Evolutionary conservation across 1,284 basidiomycete species (phyloP).

Genomic region (Cryptococcus depauperatus): DNA sequence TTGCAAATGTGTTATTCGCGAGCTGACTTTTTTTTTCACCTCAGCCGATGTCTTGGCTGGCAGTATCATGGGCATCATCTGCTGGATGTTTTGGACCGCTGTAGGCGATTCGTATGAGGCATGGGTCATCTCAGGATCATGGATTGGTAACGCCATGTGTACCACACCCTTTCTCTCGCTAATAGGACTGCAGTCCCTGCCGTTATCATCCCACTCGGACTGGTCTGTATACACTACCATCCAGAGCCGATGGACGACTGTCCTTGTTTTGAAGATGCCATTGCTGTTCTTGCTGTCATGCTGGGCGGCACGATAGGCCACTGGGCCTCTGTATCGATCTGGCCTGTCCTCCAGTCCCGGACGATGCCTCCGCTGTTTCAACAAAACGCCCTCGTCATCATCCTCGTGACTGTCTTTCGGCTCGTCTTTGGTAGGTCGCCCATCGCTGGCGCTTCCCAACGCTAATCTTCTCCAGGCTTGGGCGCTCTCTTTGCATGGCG

Average conservation of each 20-base stretch:
- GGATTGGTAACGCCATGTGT: slow-evolving; percentile 45
- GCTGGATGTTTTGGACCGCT: slow-evolving; percentile 56
- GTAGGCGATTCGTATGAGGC: slow-evolving; percentile 37
- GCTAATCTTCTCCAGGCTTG: too few relatives aligned
- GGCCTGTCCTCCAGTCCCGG: background rate
- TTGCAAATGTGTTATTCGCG: too few relatives aligned
- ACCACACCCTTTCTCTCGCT: background rate
- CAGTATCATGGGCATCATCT: slow-evolving; percentile 55
- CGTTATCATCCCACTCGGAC: slow-evolving; percentile 55
- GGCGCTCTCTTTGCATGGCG: slow-evolving; percentile 70
- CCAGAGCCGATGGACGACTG: slow-evolving; percentile 92
- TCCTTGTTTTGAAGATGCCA: slow-evolving; percentile 96
- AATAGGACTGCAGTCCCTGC: slow-evolving; percentile 53
- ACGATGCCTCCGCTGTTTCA: background rate
- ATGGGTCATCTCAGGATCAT: slow-evolving; percentile 52
- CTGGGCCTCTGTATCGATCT: slow-evolving; percentile 47
- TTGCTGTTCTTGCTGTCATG: slow-evolving; percentile 79
- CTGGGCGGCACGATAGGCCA: slow-evolving; percentile 64
- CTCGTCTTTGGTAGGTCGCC: slow-evolving; percentile 47
- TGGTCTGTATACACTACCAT: slow-evolving; percentile 75
- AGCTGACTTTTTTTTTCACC: too few relatives aligned
- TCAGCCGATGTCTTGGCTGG: slow-evolving; percentile 63
- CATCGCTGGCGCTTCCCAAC: too few relatives aligned
- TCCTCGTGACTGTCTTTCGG: background rate
- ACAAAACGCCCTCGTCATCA: background rate